phyloP scores from a whole-genome alignment of 2,329 filamentous ascomycete genomes.

The Aspergillus ibericus region DNA sequence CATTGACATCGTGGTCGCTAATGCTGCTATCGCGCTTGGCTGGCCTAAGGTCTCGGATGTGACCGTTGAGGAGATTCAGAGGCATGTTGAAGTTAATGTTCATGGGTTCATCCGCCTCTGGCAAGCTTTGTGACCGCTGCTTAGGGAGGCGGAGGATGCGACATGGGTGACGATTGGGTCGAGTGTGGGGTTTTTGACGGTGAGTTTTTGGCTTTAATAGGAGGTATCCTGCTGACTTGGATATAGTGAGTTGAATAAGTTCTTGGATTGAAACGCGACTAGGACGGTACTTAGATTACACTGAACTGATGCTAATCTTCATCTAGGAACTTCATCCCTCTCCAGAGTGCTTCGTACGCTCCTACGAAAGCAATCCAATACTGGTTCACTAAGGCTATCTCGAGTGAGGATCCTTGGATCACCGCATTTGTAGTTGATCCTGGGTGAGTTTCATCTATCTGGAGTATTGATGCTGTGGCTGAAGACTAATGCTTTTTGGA shows the following conservation, averaged over 20 bases:
- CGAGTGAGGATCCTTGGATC: slow-evolving; percentile 13
- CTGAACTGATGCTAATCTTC: no score
- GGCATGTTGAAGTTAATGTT: slow-evolving; percentile 35
- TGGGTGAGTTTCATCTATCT: slow-evolving; percentile 1
- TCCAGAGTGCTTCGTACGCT: slow-evolving; percentile 16
- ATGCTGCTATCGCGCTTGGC: slow-evolving; percentile 45
- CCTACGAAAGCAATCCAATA: slow-evolving; percentile 19
- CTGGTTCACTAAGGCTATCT: slow-evolving; percentile 16
- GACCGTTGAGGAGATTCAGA: slow-evolving; percentile 18
- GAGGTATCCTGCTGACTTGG: not conserved
- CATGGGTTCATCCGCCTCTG: slow-evolving; percentile 29
- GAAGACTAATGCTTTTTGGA: not conserved
- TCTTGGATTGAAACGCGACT: not conserved
- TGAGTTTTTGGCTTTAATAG: not conserved
- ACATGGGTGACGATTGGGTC: slow-evolving; percentile 19
- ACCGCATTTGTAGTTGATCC: slow-evolving; percentile 22
- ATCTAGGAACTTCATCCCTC: slow-evolving; percentile 9
- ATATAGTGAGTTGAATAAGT: slow-evolving; percentile 1
- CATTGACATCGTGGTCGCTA: slow-evolving; percentile 55
- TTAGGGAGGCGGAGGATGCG: slow-evolving; percentile 11
- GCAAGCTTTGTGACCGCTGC: slow-evolving; percentile 14
- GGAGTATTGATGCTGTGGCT: not conserved
- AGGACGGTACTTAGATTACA: not conserved
- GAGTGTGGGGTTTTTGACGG: slow-evolving; percentile 10
- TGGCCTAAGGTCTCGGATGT: slow-evolving; percentile 19